Conservation (phyloP, 2,329 filamentous ascomycete species). For the Gremmenia infestans region DNA sequence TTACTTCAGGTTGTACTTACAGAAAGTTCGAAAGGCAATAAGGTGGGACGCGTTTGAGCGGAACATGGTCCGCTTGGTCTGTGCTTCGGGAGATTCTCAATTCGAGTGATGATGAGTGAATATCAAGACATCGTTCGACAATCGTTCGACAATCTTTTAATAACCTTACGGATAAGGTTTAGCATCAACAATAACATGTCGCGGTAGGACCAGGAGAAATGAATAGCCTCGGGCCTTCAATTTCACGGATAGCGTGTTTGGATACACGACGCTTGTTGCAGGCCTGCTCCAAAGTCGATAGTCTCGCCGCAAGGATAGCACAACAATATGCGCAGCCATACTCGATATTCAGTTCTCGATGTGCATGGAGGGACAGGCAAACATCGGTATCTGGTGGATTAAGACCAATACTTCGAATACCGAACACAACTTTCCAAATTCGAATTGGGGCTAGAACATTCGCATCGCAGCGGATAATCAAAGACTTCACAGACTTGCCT, state of each 20-base stretch:
- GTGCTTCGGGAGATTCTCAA: conserved; percentile 4
- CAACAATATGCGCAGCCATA: conserved; percentile 15
- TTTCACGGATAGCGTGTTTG: conserved; percentile 22
- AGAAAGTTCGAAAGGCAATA: neutral
- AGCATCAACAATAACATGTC: conserved; percentile 9
- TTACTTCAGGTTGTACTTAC: neutral
- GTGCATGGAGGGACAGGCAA: neutral
- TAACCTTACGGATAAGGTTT: neutral
- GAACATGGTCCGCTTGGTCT: conserved; percentile 2
- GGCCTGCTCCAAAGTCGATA: conserved; percentile 22
- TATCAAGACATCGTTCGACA: neutral
- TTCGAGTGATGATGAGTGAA: neutral
- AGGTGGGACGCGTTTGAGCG: conserved; percentile 6
- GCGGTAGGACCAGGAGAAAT: conserved; percentile 18
- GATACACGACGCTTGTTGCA: conserved; percentile 17
- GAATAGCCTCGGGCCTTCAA: conserved; percentile 24
- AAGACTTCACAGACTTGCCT: conserved; percentile 55
- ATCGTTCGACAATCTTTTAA: neutral
- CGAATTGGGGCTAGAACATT: conserved; percentile 13
- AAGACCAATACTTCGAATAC: neutral
- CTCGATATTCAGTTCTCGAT: conserved; percentile 5
- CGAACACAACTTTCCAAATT: neutral
- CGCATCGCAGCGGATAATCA: conserved; percentile 34
- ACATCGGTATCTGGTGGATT: neutral
- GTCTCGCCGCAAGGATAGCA: conserved; percentile 21